phyloP scores from a whole-genome alignment of 768 basidiomycete genomes.

The Leccinum pellstonianum region DNA sequence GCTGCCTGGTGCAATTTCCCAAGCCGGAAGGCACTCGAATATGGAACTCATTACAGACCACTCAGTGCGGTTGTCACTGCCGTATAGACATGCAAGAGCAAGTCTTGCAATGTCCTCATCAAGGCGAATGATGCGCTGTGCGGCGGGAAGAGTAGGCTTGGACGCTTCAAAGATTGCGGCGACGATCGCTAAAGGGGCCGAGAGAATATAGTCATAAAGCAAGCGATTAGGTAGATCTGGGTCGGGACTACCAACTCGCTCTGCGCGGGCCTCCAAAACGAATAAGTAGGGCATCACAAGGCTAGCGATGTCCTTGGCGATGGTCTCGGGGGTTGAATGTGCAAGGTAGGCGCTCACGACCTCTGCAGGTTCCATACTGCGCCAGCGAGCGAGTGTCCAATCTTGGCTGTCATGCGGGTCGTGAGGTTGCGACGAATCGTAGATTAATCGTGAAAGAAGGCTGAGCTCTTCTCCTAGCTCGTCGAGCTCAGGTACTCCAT shows the following conservation, averaged over 20 bases:
- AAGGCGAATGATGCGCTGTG: conserved; percentile 72
- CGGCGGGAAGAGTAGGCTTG: conserved; percentile 76
- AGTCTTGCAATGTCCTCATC: conserved; percentile 85
- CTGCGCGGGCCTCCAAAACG: conserved; percentile 84
- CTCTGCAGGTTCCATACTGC: conserved; percentile 57
- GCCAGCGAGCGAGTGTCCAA: conserved; percentile 80
- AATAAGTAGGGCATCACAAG: conserved; percentile 92
- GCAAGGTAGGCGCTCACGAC: conserved; percentile 76
- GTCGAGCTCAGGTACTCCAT: conserved; percentile 75
- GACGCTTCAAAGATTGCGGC: conserved; percentile 85
- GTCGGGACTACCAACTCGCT: conserved; percentile 75
- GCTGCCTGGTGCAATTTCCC: conserved; percentile 60
- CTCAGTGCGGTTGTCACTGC: conserved; percentile 63
- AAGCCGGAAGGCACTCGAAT: conserved; percentile 95
- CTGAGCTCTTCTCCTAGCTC: conserved; percentile 89
- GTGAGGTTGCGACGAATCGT: conserved; percentile 60
- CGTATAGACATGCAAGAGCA: conserved; percentile 88
- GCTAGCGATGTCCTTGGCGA: conserved; percentile 66
- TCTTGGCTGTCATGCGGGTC: conserved; percentile 48
- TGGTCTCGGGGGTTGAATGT: conserved; percentile 61
- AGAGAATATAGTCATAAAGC: conserved; percentile 71
- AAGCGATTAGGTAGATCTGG: conserved; percentile 59
- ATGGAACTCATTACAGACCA: conserved; percentile 88
- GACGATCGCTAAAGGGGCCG: conserved; percentile 62
- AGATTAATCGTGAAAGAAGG: conserved; percentile 82